phyloP scores from a whole-genome alignment of 1,284 basidiomycete genomes.

The Rhodotorula sp. region DNA sequence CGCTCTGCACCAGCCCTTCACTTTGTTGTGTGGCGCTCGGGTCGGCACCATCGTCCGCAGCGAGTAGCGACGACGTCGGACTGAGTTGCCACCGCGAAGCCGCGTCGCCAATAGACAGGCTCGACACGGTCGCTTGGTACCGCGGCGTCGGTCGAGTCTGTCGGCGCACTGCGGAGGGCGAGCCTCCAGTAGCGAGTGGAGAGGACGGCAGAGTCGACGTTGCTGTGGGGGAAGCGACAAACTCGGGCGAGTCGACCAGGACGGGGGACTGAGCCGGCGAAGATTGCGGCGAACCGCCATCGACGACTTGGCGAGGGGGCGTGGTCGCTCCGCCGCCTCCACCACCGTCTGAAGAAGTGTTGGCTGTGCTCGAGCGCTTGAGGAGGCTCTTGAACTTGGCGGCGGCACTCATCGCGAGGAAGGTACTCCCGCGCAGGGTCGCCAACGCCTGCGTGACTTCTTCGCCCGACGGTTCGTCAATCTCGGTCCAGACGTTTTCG shows the following conservation, averaged over 20 bases:
- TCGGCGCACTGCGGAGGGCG: neutral
- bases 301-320: neutral
- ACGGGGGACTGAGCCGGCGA: neutral
- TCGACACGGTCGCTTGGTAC: slow-evolving; percentile 13
- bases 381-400: slow-evolving; percentile 33
- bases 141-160: neutral
- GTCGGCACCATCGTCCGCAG: neutral
- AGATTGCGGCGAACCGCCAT: neutral
- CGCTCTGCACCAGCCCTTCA: no score
- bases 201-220: neutral
- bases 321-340: slow-evolving; percentile 4
- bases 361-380: slow-evolving; percentile 4
- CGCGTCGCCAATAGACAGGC: slow-evolving; percentile 5
- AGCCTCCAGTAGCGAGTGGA: neutral
- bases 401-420: slow-evolving; percentile 28
- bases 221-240: slow-evolving; percentile 14
- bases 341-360: neutral
- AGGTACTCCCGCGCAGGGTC: slow-evolving; percentile 40
- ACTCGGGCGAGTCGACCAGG: slow-evolving; percentile 20
- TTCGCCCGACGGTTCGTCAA: slow-evolving; percentile 52
- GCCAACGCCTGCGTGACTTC: slow-evolving; percentile 51
- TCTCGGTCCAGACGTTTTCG: slow-evolving; percentile 49
- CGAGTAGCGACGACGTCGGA: neutral
- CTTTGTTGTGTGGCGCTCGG: neutral
- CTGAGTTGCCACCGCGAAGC: neutral